Evolutionary conservation across 1,139 yeast genomes (phyloP).

Genomic region (Kodamaea alishanica): DNA sequence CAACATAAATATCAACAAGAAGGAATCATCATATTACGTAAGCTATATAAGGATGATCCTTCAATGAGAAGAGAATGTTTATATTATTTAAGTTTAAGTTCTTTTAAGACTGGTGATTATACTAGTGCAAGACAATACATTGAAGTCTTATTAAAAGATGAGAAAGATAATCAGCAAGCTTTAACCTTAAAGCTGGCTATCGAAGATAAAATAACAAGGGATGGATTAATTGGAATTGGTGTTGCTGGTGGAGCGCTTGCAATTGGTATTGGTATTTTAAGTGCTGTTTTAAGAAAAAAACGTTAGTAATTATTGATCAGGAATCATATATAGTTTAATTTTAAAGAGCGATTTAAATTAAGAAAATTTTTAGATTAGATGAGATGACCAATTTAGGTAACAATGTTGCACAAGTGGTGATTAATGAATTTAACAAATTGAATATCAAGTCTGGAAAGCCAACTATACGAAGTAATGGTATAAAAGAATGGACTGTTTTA

Average conservation of each 20-base stretch:
- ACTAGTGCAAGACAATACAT: constrained; percentile 82
- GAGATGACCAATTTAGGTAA: constrained; percentile 6
- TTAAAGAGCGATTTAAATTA: neutral
- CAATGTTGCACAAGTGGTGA: constrained; percentile 13
- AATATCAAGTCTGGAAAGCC: constrained; percentile 52
- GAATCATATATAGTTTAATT: neutral
- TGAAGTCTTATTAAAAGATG: constrained; percentile 69
- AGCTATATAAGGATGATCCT: constrained; percentile 73
- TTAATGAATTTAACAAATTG: constrained; percentile 18
- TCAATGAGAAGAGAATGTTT: constrained; percentile 84
- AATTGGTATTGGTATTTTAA: constrained; percentile 66
- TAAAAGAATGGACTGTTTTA: constrained; percentile 77
- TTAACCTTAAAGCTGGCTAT: constrained; percentile 65
- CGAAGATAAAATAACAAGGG: constrained; percentile 80
- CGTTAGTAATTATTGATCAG: constrained; percentile 14
- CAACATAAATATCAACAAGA: constrained; percentile 61
- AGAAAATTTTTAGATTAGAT: neutral
- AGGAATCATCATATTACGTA: constrained; percentile 75
- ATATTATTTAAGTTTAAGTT: constrained; percentile 84
- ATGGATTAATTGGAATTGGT: constrained; percentile 86
- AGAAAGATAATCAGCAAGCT: constrained; percentile 83
- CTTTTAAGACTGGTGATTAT: constrained; percentile 84
- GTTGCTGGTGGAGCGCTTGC: constrained; percentile 83
- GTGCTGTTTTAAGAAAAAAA: constrained; percentile 50
- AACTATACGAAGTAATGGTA: constrained; percentile 53